phyloP scores from a whole-genome alignment of 495 filamentous ascomycete genomes.

The Podospora tetraspora region DNA sequence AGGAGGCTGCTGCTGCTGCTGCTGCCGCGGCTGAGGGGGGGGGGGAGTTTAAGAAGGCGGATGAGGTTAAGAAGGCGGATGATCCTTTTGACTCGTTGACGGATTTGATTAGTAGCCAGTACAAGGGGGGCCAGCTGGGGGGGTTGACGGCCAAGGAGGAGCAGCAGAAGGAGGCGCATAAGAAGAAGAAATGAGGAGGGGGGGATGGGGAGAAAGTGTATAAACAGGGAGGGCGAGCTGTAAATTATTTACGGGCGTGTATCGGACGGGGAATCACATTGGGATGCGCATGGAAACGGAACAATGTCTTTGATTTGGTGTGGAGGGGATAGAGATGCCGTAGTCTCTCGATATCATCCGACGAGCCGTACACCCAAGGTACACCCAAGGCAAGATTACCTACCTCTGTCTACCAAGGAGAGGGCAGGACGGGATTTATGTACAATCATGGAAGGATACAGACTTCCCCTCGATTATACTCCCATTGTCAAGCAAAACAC shows the following conservation, averaged over 20 bases:
- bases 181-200: conserved; percentile 24
- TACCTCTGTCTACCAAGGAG: neutral
- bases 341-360: conserved; percentile 2
- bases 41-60: conserved; percentile 17
- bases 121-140: conserved; percentile 18
- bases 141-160: conserved; percentile 30
- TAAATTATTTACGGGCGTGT: neutral
- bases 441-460: neutral
- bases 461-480: neutral
- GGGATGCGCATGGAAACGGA: neutral
- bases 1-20: too few relatives aligned
- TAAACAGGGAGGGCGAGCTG: neutral
- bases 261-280: neutral
- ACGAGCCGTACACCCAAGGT: neutral
- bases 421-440: neutral
- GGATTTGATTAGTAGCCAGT: conserved; percentile 62
- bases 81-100: conserved; percentile 51
- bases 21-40: conserved; percentile 23
- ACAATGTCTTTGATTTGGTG: conserved; percentile 15
- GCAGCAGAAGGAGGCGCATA: conserved; percentile 23
- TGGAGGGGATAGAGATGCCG: conserved; percentile 4
- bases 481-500: neutral
- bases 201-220: neutral
- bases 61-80: neutral
- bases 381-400: neutral